phyloP scores from a whole-genome alignment of 1,139 yeast genomes.

The Yamadazyma mexicana region DNA sequence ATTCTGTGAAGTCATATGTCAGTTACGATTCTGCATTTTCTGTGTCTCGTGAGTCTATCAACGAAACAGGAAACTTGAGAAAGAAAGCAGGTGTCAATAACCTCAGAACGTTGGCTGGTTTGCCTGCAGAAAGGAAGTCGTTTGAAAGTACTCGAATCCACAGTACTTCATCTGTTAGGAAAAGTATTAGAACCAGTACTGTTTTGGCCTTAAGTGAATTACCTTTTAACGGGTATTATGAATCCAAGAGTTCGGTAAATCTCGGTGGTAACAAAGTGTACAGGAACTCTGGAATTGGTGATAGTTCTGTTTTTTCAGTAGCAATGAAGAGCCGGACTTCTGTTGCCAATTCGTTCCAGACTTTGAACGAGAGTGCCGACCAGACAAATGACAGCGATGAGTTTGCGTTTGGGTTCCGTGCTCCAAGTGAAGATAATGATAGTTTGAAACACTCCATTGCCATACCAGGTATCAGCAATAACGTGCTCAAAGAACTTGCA shows the following conservation, averaged over 20 bases:
- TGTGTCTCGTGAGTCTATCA: conserved; percentile 26
- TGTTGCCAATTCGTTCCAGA: conserved; percentile 19
- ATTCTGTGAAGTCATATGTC: conserved; percentile 50
- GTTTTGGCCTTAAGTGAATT: conserved; percentile 43
- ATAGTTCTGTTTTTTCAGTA: conserved; percentile 40
- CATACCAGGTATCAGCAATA: conserved; percentile 64
- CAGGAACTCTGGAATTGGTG: conserved; percentile 31
- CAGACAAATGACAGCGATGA: conserved; percentile 5
- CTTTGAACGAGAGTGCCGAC: conserved; percentile 13
- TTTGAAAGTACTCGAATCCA: conserved; percentile 25
- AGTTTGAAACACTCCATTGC: conserved; percentile 35
- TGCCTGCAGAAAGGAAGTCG: conserved; percentile 20
- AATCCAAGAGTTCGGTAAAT: conserved; percentile 13
- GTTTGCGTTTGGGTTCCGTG: conserved; percentile 11
- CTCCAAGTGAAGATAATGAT: conserved; percentile 5
- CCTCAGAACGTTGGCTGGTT: conserved; percentile 28
- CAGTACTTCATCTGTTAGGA: conserved; percentile 22
- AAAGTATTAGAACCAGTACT: conserved; percentile 40
- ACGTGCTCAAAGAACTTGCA: conserved; percentile 68
- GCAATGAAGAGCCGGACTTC: conserved; percentile 24
- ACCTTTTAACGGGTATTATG: conserved; percentile 32
- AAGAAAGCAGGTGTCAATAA: conserved; percentile 42
- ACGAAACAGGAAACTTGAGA: conserved; percentile 23
- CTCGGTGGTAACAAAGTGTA: conserved; percentile 12
- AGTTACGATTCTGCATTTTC: conserved; percentile 60